Conservation (phyloP, 2,329 filamentous ascomycete genomes). For the Acrocalymma vagum region DNA sequence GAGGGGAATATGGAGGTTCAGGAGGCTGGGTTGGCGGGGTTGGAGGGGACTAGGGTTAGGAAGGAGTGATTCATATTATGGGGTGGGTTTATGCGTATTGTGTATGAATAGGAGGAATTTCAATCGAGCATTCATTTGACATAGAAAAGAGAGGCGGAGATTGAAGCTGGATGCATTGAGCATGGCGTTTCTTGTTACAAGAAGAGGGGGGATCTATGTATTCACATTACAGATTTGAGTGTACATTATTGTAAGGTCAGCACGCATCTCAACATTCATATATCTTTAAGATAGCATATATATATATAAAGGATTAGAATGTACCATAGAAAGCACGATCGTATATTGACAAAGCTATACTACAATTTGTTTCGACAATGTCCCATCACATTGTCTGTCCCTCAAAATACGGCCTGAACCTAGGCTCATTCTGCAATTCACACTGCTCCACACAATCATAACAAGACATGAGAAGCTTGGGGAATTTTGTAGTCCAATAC, state of each 20-base stretch:
- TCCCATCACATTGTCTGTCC: conserved; percentile 24
- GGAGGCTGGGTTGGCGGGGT: conserved; percentile 29
- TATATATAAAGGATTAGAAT: neutral
- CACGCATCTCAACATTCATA: neutral
- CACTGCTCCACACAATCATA: conserved; percentile 77
- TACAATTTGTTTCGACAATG: no score
- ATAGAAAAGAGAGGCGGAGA: neutral
- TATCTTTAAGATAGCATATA: neutral
- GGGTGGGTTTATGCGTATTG: no score
- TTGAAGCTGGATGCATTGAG: no score
- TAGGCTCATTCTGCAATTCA: conserved; percentile 68
- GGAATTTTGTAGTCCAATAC: conserved; percentile 86
- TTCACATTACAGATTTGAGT: no score
- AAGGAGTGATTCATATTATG: conserved; percentile 8
- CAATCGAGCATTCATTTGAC: conserved; percentile 6
- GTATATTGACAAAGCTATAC: no score
- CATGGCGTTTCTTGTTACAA: no score
- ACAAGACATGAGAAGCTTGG: conserved; percentile 78
- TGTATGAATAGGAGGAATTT: no score
- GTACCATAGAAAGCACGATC: neutral
- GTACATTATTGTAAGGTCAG: no score
- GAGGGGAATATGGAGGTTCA: conserved; percentile 28
- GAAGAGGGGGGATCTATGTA: no score
- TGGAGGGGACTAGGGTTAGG: conserved; percentile 28
- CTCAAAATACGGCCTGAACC: conserved; percentile 76